A percentile compares a stretch with the other conserved stretches of the same genome.
These are phyloP conservation scores for Trichoderma polysporum DNA, from an alignment of 2,329 filamentous ascomycete genomes.

Conservation along the genomic window DNA sequence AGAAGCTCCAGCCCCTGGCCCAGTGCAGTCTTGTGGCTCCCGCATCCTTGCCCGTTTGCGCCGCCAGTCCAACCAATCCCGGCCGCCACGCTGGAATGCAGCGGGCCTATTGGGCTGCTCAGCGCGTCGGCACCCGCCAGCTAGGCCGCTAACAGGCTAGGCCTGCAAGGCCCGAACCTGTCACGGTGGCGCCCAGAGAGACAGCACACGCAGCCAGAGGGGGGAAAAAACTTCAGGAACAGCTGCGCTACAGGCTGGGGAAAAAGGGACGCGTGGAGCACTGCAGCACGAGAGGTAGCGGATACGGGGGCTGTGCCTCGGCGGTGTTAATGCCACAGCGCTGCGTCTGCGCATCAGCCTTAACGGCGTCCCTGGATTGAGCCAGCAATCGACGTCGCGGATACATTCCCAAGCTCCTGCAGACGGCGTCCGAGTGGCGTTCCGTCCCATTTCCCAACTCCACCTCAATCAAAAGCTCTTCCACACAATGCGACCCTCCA, in stretches of 20 bases:
- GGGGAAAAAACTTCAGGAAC: slow-evolving; percentile 20
- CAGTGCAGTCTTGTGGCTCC: not conserved
- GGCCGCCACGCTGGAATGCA: slow-evolving; percentile 20
- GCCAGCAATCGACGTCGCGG: not conserved
- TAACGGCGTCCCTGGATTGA: slow-evolving; percentile 21
- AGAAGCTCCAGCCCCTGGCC: slow-evolving; percentile 7
- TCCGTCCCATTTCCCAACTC: slow-evolving; percentile 20
- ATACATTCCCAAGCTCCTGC: slow-evolving; percentile 17
- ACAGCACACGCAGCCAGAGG: not conserved
- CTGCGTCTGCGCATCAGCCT: not conserved
- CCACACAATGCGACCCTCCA: slow-evolving; percentile 21
- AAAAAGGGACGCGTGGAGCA: slow-evolving; percentile 17
- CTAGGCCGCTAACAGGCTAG: slow-evolving; percentile 15
- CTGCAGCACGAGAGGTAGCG: slow-evolving; percentile 4
- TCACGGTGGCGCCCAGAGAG: slow-evolving; percentile 11
- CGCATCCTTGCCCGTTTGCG: slow-evolving; percentile 1
- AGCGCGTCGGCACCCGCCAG: slow-evolving; percentile 15
- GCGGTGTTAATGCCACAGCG: not conserved
- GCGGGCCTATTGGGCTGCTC: slow-evolving; percentile 17
- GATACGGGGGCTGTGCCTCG: slow-evolving; percentile 16
- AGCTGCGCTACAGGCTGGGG: slow-evolving; percentile 9
- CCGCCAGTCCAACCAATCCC: slow-evolving; percentile 16
- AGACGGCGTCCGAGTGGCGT: slow-evolving; percentile 19
- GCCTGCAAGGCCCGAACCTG: slow-evolving; percentile 8
- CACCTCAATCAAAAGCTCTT: slow-evolving; percentile 23